Evolutionary conservation across 331 rosid species (phyloP).

Genomic region (Malus hybrid): DNA sequence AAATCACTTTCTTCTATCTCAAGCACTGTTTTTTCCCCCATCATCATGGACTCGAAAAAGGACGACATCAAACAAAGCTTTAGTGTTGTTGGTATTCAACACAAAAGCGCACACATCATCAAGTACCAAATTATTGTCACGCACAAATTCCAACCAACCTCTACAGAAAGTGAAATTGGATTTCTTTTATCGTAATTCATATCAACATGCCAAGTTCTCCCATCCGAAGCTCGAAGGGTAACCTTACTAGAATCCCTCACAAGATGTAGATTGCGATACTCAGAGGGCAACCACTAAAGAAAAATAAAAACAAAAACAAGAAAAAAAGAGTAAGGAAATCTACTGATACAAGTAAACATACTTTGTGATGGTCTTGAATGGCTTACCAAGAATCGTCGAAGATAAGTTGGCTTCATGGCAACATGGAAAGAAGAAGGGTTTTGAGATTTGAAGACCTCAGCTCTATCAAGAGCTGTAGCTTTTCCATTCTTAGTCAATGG

Average conservation of each 20-base stretch:
- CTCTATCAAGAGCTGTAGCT: constrained; percentile 1
- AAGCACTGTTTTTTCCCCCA: background rate
- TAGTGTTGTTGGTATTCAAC: background rate
- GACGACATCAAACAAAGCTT: too few relatives aligned
- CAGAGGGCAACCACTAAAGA: background rate
- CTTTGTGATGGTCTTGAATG: too few relatives aligned
- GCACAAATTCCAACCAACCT: constrained; percentile 26
- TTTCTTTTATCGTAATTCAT: background rate
- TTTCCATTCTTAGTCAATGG: background rate
- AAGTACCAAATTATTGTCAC: background rate
- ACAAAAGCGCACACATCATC: background rate
- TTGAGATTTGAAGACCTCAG: background rate
- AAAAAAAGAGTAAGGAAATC: too few relatives aligned
- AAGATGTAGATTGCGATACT: background rate
- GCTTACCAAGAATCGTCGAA: constrained; percentile 14
- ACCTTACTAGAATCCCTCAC: background rate
- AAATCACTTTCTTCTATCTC: background rate
- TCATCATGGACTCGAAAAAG: too few relatives aligned
- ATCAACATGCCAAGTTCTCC: constrained; percentile 8
- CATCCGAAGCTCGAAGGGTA: background rate
- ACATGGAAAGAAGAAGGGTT: constrained; percentile 9
- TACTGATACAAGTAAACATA: too few relatives aligned
- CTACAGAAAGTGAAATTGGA: background rate
- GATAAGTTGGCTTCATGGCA: background rate
- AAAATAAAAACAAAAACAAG: background rate